phyloP scores from a whole-genome alignment of 148 eudicot genomes.

The Nyssa sinensis region DNA sequence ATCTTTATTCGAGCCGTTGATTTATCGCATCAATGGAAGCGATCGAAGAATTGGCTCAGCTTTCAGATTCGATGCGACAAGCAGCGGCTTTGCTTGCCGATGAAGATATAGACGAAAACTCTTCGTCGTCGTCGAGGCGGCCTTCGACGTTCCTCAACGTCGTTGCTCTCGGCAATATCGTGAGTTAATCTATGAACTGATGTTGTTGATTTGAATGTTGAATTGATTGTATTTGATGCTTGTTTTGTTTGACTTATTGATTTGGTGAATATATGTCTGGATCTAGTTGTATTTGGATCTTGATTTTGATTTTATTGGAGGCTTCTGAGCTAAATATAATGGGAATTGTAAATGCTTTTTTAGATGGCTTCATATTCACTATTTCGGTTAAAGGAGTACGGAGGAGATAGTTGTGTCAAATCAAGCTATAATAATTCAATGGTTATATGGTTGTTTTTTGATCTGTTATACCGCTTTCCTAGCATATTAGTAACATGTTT shows the following conservation, averaged over 20 bases:
- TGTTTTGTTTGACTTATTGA: not conserved
- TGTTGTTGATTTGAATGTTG: not conserved
- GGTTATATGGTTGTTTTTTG: no score
- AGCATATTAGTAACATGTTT: no score
- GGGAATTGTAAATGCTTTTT: not conserved
- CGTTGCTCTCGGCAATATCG: conserved; percentile 91
- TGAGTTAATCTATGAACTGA: conserved; percentile 26
- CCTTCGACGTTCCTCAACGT: conserved; percentile 79
- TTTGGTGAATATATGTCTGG: conserved; percentile 24
- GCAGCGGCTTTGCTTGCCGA: conserved; percentile 86
- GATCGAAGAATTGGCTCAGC: conserved; percentile 84
- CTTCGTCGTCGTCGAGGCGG: conserved; percentile 56
- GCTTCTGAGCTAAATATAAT: not conserved
- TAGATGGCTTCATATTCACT: no score
- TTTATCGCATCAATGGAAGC: conserved; percentile 61
- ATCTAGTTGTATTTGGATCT: conserved; percentile 10
- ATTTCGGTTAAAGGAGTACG: not conserved
- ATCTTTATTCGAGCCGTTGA: conserved; percentile 1
- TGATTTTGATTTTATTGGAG: not conserved
- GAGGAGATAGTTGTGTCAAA: not conserved
- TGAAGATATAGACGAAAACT: conserved; percentile 72
- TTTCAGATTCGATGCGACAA: conserved; percentile 88
- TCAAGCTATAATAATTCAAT: no score
- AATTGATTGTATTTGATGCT: not conserved
- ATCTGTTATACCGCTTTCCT: no score